Evolutionary conservation across 2,329 filamentous ascomycete genomes (phyloP).

Genomic region (Colletotrichum noveboracense): DNA sequence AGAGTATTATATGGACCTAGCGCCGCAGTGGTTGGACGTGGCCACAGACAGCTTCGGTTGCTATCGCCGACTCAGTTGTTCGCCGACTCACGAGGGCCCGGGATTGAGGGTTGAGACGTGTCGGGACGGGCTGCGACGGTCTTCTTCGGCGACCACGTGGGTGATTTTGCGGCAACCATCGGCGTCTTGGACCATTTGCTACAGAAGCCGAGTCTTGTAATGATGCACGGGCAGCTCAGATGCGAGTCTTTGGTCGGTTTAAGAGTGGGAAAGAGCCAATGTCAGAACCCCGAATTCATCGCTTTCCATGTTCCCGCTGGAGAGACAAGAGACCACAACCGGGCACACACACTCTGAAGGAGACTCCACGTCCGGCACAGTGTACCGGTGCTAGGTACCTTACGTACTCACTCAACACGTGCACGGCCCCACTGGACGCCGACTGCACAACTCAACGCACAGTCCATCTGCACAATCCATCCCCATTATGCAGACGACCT

Average conservation of each 20-base stretch:
- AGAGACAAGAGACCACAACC: background rate
- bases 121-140: background rate
- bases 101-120: background rate
- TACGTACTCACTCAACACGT: background rate
- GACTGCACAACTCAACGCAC: background rate
- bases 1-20: background rate
- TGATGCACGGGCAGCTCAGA: background rate
- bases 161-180: background rate
- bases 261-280: background rate
- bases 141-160: conserved; percentile 7
- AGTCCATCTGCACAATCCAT: background rate
- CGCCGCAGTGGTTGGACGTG: background rate
- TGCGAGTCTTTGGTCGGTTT: background rate
- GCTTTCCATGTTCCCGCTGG: background rate
- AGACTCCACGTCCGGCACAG: background rate
- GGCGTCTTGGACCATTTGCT: background rate
- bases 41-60: background rate
- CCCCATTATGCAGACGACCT: background rate
- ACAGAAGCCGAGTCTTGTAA: background rate
- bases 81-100: background rate
- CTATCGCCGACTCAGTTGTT: background rate
- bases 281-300: background rate
- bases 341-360: background rate
- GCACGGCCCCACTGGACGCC: background rate
- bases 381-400: background rate